These are phyloP conservation scores for Candida tibetensis DNA, from an alignment of 805 yeast genomes.

Conservation along the genomic window DNA sequence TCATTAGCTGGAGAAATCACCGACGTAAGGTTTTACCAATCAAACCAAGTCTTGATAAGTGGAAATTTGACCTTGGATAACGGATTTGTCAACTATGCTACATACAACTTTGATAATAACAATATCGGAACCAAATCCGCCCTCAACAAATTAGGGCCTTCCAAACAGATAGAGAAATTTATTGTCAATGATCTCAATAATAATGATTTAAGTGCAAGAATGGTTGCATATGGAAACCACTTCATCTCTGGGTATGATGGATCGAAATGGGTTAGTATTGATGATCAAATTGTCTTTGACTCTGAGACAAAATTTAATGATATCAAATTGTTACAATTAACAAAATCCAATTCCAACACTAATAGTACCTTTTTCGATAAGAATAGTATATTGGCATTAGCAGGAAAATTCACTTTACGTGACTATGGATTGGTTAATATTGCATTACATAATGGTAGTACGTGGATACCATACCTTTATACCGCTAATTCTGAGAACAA, in stretches of 20 bases:
- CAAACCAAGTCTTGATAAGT: conserved; percentile 38
- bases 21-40: conserved; percentile 46
- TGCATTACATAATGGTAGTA: conserved; percentile 62
- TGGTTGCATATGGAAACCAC: conserved; percentile 32
- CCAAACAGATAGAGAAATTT: conserved; percentile 34
- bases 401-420: conserved; percentile 53
- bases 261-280: conserved; percentile 46
- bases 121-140: conserved; percentile 17
- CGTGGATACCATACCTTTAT: conserved; percentile 65
- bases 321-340: conserved; percentile 40
- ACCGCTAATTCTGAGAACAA: conserved; percentile 22
- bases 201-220: conserved; percentile 38
- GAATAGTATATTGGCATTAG: conserved; percentile 48
- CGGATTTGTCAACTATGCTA: conserved; percentile 42
- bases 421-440: conserved; percentile 56
- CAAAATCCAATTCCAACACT: conserved; percentile 26
- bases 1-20: conserved; percentile 50
- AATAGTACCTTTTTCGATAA: conserved; percentile 38
- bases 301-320: conserved; percentile 42
- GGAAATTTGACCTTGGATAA: conserved; percentile 51
- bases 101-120: conserved; percentile 50
- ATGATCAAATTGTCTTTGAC: conserved; percentile 24
- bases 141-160: conserved; percentile 20
- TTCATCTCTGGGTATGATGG: conserved; percentile 46
- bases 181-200: conserved; percentile 42